phyloP scores from a whole-genome alignment of 75 land plant species.

The Pinus albicaulis region DNA sequence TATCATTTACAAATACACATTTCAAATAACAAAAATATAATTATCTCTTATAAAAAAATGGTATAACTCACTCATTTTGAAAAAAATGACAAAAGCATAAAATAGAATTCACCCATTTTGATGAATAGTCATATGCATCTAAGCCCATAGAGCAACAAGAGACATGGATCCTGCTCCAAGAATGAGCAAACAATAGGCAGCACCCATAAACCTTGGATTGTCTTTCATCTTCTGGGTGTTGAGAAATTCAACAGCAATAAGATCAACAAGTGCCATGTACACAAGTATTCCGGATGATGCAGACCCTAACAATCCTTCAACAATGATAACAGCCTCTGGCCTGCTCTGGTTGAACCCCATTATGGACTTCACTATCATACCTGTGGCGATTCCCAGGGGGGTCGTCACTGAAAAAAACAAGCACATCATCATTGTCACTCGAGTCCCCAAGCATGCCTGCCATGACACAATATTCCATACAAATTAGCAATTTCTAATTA shows the following conservation, averaged over 20 bases:
- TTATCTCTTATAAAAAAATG: too few species aligned
- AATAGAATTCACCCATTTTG: too few species aligned
- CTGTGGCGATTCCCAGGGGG: constrained; percentile 62
- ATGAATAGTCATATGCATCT: background rate
- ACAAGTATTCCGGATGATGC: constrained; percentile 65
- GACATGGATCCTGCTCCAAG: constrained; percentile 71
- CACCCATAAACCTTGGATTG: constrained; percentile 29
- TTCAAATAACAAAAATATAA: too few species aligned
- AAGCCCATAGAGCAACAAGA: constrained; percentile 77
- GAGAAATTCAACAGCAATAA: constrained; percentile 70
- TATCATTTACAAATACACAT: too few species aligned
- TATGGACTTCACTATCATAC: constrained; percentile 41
- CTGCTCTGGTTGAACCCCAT: constrained; percentile 63
- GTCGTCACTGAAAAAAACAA: constrained; percentile 72
- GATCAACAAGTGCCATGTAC: constrained; percentile 80
- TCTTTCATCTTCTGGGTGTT: constrained; percentile 65
- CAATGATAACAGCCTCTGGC: constrained; percentile 48
- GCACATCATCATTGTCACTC: constrained; percentile 45
- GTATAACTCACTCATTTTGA: too few species aligned
- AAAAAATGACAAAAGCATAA: too few species aligned
- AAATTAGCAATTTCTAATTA: too few species aligned
- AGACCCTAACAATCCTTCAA: constrained; percentile 64
- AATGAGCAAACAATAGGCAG: constrained; percentile 37
- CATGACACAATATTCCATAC: too few species aligned
- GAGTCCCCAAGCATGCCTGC: constrained; percentile 47